Evolutionary conservation across 2,329 filamentous ascomycete genomes (phyloP).

Genomic region (Nemania diffusa): DNA sequence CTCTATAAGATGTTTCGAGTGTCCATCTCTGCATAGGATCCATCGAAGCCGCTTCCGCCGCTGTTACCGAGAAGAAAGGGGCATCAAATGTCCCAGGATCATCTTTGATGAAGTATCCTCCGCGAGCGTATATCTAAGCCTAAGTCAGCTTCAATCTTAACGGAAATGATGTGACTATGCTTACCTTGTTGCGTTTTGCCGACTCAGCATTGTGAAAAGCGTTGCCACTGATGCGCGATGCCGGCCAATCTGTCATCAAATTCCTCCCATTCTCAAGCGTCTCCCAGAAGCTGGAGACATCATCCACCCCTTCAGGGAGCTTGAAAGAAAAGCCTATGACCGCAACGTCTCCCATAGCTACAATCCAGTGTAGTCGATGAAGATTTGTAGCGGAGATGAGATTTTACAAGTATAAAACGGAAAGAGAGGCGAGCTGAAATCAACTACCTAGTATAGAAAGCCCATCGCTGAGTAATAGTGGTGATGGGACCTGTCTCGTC

Average conservation of each 20-base stretch:
- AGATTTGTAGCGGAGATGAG: not conserved
- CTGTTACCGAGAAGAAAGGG: constrained; percentile 53
- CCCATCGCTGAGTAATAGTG: not conserved
- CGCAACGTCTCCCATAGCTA: constrained; percentile 39
- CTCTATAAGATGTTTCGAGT: constrained; percentile 50
- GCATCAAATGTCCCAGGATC: constrained; percentile 53
- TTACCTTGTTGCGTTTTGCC: constrained; percentile 31
- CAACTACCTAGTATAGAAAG: not conserved
- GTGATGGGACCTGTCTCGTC: not conserved
- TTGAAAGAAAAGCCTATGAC: constrained; percentile 54
- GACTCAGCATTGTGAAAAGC: constrained; percentile 39
- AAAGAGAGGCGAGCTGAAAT: not conserved
- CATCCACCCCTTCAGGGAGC: constrained; percentile 50
- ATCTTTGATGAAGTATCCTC: constrained; percentile 51
- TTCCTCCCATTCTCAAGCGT: constrained; percentile 47
- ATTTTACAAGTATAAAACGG: not conserved
- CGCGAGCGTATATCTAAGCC: constrained; percentile 37
- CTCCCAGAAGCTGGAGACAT: constrained; percentile 51
- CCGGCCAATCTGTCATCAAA: constrained; percentile 49
- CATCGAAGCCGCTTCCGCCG: constrained; percentile 51
- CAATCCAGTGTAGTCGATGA: not conserved
- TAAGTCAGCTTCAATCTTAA: constrained; percentile 24
- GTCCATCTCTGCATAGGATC: constrained; percentile 53
- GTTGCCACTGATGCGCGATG: constrained; percentile 46
- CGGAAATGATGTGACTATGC: not conserved